Conservation (phyloP, 768 basidiomycete species). For the Tylopilus vinaceipallidus region DNA sequence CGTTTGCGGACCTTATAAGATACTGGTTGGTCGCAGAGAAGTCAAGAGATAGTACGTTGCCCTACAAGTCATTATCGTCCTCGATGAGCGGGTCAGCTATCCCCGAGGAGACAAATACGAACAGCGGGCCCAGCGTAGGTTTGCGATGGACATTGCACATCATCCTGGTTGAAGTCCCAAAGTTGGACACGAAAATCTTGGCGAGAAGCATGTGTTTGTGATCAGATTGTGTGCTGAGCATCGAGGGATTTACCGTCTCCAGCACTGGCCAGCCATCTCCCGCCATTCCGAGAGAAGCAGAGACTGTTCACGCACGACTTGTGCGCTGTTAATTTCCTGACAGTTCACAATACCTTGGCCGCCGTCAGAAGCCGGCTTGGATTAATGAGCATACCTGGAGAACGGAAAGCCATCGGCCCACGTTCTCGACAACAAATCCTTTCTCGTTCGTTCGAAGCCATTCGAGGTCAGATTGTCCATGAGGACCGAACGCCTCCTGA, state of each 20-base stretch:
- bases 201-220: slow-evolving; percentile 7
- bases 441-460: slow-evolving; percentile 22
- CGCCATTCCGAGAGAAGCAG: slow-evolving; percentile 56
- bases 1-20: slow-evolving; percentile 57
- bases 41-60: slow-evolving; percentile 66
- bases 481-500: slow-evolving; percentile 15
- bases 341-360: slow-evolving; percentile 1
- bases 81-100: slow-evolving; percentile 14
- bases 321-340: slow-evolving; percentile 43
- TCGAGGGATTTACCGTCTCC: slow-evolving; percentile 55
- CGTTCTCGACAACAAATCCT: slow-evolving; percentile 15
- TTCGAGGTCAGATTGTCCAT: slow-evolving; percentile 25
- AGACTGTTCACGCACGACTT: slow-evolving; percentile 66
- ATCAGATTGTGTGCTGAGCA: slow-evolving; percentile 11
- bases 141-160: slow-evolving; percentile 41
- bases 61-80: slow-evolving; percentile 38
- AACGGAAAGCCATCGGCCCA: slow-evolving; percentile 33
- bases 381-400: slow-evolving; percentile 29
- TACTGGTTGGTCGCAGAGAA: slow-evolving; percentile 68
- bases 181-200: slow-evolving; percentile 54
- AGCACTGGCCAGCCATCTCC: slow-evolving; percentile 63
- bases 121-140: slow-evolving; percentile 47
- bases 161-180: slow-evolving; percentile 68
- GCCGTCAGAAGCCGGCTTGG: background rate
- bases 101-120: slow-evolving; percentile 28